These are phyloP conservation scores for Euphorbia tirucalli DNA, from an alignment of 345 rosid species.

Conservation along the genomic window DNA sequence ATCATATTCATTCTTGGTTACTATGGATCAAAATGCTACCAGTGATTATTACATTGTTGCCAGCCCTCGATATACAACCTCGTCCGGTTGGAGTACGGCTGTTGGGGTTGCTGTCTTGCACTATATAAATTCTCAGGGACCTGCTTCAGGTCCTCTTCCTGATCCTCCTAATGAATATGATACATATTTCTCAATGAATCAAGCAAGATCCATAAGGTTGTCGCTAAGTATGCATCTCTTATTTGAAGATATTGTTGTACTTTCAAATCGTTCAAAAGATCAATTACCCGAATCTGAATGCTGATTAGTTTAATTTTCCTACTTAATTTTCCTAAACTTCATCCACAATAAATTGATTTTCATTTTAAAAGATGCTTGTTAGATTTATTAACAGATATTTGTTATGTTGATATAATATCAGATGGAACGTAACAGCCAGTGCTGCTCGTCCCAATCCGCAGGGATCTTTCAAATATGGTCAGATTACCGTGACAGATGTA, in stretches of 20 bases:
- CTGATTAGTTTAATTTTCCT: not conserved
- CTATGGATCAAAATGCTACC: constrained; percentile 85
- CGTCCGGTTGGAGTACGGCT: constrained; percentile 48
- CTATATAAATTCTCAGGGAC: constrained; percentile 80
- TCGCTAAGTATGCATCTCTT: constrained; percentile 24
- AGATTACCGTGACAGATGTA: constrained; percentile 82
- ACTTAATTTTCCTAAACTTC: not conserved
- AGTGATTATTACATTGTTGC: constrained; percentile 84
- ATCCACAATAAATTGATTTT: not conserved
- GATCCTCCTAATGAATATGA: constrained; percentile 68
- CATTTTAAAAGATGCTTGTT: not conserved
- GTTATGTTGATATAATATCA: constrained; percentile 27
- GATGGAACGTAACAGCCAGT: constrained; percentile 86
- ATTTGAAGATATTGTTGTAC: constrained; percentile 6
- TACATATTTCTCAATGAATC: constrained; percentile 86
- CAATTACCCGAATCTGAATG: not conserved
- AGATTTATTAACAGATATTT: constrained; percentile 14
- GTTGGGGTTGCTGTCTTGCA: constrained; percentile 76
- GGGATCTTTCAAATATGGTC: constrained; percentile 85
- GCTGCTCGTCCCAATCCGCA: constrained; percentile 97
- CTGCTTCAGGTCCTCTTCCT: constrained; percentile 86
- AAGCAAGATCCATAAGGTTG: constrained; percentile 98
- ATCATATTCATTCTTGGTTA: constrained; percentile 83
- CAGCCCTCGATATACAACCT: constrained; percentile 62
- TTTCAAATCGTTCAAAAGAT: constrained; percentile 16